Evolutionary conservation across 2,329 filamentous ascomycete species (phyloP).

Genomic region (Calonectria hawksworthii): DNA sequence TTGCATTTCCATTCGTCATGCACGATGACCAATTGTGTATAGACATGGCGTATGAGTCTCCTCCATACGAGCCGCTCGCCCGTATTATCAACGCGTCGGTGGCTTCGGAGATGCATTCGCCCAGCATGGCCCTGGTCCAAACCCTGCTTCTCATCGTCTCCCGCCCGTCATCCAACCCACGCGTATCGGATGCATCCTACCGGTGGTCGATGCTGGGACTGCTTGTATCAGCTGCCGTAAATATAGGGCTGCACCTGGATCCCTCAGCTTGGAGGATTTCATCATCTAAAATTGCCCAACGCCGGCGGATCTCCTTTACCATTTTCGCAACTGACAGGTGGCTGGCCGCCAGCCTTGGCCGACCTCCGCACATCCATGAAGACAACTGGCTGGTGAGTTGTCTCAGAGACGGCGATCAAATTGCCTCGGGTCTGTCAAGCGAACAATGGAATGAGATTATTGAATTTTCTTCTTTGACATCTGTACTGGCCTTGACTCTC

Average conservation of each 20-base stretch:
- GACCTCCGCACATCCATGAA: constrained; percentile 24
- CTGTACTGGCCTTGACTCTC: constrained; percentile 11
- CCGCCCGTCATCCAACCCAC: constrained; percentile 34
- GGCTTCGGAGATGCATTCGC: constrained; percentile 32
- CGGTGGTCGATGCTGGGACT: constrained; percentile 31
- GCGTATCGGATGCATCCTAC: constrained; percentile 33
- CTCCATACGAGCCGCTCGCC: constrained; percentile 31
- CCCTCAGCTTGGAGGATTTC: constrained; percentile 33
- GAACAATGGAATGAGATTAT: constrained; percentile 21
- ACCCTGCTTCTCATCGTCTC: constrained; percentile 19
- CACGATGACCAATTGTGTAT: constrained; percentile 40
- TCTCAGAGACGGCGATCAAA: not conserved
- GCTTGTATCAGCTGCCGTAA: constrained; percentile 31
- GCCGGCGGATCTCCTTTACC: constrained; percentile 31
- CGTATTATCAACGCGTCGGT: constrained; percentile 31
- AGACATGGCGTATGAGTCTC: constrained; percentile 39
- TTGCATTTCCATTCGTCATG: constrained; percentile 35
- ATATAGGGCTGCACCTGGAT: constrained; percentile 35
- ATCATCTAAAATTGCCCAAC: constrained; percentile 22
- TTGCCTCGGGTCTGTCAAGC: constrained; percentile 3
- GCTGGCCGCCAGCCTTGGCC: constrained; percentile 33
- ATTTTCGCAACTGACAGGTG: constrained; percentile 37
- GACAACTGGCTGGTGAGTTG: constrained; percentile 30
- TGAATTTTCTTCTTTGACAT: constrained; percentile 17
- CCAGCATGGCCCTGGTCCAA: constrained; percentile 27